phyloP scores from a whole-genome alignment of 441 rosid genomes.

The Gossypium schwendimanii region DNA sequence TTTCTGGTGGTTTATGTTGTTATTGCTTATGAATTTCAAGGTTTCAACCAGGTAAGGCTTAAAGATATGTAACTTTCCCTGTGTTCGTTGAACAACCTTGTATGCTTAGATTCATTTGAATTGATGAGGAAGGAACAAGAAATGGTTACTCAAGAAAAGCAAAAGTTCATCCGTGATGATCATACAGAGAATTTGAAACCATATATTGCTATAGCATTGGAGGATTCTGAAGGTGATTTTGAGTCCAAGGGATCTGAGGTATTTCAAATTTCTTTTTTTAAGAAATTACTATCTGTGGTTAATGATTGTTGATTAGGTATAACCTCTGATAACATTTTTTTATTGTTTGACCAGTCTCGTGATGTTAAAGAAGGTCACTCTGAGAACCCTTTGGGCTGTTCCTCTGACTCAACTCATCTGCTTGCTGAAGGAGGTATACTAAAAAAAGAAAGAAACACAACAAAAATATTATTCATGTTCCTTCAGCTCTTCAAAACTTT shows the following conservation, averaged over 20 bases:
- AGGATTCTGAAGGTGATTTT: slow-evolving; percentile 7
- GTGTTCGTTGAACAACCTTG: slow-evolving; percentile 7
- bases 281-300: neutral
- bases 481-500: neutral
- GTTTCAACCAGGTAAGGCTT: slow-evolving; percentile 7
- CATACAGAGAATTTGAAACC: slow-evolving; percentile 20
- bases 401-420: slow-evolving; percentile 8
- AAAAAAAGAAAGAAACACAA: neutral
- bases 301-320: neutral
- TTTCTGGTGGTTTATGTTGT: slow-evolving; percentile 6
- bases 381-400: neutral
- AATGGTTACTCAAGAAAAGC: slow-evolving; percentile 19
- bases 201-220: neutral
- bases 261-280: neutral
- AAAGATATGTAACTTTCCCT: neutral
- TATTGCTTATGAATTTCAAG: neutral
- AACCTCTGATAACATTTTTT: slow-evolving; percentile 6
- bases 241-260: neutral
- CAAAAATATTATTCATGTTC: neutral
- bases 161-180: slow-evolving; percentile 11
- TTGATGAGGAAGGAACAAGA: slow-evolving; percentile 24
- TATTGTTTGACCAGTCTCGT: slow-evolving; percentile 15
- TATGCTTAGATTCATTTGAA: slow-evolving; percentile 22
- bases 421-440: slow-evolving; percentile 22
- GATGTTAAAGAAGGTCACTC: slow-evolving; percentile 7